These are phyloP conservation scores for Pestalotiopsis sp. DNA, from an alignment of 2,329 filamentous ascomycete genomes.

Conservation along the genomic window DNA sequence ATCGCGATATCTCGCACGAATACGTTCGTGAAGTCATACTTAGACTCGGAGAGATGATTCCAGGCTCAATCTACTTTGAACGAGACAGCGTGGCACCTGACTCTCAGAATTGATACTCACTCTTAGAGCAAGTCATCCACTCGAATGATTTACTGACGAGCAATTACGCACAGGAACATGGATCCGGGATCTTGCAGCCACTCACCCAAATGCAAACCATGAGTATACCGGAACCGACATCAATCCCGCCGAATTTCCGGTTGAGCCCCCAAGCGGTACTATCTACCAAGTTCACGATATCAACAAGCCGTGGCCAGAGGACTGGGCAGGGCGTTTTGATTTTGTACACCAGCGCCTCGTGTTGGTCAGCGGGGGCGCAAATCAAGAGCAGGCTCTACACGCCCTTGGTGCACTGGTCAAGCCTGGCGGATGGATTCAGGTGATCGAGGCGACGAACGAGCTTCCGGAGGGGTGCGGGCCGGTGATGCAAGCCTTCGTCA, in stretches of 20 bases:
- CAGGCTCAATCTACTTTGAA: too few species aligned
- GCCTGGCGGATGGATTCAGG: constrained; percentile 20
- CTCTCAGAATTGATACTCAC: neutral
- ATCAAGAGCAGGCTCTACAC: constrained; percentile 10
- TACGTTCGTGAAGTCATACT: too few species aligned
- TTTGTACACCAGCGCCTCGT: constrained; percentile 18
- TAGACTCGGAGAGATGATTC: too few species aligned
- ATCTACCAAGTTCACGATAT: constrained; percentile 17
- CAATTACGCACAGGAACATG: neutral
- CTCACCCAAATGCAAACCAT: neutral
- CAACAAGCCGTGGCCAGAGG: constrained; percentile 16
- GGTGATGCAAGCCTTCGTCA: constrained; percentile 12
- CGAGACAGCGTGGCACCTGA: too few species aligned
- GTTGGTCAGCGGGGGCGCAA: constrained; percentile 13
- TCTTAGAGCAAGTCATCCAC: neutral
- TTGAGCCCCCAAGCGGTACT: constrained; percentile 15
- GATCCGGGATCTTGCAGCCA: constrained; percentile 15
- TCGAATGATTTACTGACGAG: neutral
- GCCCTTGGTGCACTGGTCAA: constrained; percentile 16
- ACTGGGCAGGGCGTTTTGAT: constrained; percentile 16
- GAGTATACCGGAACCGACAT: constrained; percentile 18
- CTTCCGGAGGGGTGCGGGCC: neutral
- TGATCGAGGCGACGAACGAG: constrained; percentile 16
- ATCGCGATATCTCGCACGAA: too few species aligned
- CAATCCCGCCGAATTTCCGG: constrained; percentile 15